A percentile compares a stretch with the other conserved stretches of the same genome.
Evolutionary conservation across 2,329 filamentous ascomycete genomes (phyloP).

Genomic region (Mariannaea elegans): DNA sequence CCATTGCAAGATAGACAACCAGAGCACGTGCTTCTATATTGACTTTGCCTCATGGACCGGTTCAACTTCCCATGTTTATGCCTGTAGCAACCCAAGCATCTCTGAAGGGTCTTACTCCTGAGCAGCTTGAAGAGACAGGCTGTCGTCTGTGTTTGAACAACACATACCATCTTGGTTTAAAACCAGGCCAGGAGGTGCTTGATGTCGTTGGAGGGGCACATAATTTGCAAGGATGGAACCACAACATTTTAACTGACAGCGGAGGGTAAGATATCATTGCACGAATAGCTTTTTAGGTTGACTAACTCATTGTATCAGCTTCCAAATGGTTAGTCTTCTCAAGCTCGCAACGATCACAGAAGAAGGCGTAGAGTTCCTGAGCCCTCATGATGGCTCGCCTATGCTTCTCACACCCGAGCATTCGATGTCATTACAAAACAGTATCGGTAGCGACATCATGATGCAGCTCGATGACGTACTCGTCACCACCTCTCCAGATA

Average conservation of each 20-base stretch:
- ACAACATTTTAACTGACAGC: conserved; percentile 90
- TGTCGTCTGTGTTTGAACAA: conserved; percentile 96
- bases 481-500: conserved; percentile 92
- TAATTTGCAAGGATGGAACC: conserved; percentile 91
- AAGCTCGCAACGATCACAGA: conserved; percentile 95
- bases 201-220: conserved; percentile 92
- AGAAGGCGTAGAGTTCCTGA: conserved; percentile 94
- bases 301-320: conserved; percentile 63
- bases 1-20: conserved; percentile 72
- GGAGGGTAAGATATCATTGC: conserved; percentile 62
- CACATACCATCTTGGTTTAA: conserved; percentile 95
- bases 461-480: conserved; percentile 99
- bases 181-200: conserved; percentile 90
- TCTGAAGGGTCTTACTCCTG: conserved; percentile 90
- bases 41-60: conserved; percentile 88
- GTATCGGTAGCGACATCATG: conserved; percentile 97
- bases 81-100: conserved; percentile 97
- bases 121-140: conserved; percentile 88
- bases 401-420: conserved; percentile 99
- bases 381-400: conserved; percentile 90
- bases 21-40: conserved; percentile 91
- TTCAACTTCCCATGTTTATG: conserved; percentile 96
- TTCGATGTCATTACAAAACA: conserved; percentile 95
- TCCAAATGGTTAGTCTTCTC: conserved; percentile 98
- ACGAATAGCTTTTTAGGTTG: not conserved